These are phyloP conservation scores for Pyrenochaeta sp. DNA, from an alignment of 2,329 filamentous ascomycete species.

Conservation along the genomic window DNA sequence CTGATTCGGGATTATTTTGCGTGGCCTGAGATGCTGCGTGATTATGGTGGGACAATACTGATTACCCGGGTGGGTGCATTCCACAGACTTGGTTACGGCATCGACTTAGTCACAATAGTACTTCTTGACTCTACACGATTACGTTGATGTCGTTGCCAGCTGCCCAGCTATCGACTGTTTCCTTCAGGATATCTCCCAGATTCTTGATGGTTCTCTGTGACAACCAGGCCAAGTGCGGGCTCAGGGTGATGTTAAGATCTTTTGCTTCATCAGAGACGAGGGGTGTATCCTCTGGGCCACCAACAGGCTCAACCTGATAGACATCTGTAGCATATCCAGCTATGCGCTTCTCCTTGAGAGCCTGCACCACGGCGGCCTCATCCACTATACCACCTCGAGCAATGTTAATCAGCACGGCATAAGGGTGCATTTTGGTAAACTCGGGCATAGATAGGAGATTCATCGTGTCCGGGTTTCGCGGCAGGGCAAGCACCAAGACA, in stretches of 20 bases:
- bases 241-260: conserved; percentile 59
- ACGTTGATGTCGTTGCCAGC: conserved; percentile 50
- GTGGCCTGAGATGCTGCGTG: too few species aligned
- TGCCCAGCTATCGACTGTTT: conserved; percentile 57
- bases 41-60: too few species aligned
- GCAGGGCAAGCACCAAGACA: conserved; percentile 47
- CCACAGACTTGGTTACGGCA: too few species aligned
- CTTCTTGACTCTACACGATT: conserved; percentile 25
- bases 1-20: not conserved
- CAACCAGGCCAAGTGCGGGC: conserved; percentile 63
- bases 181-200: conserved; percentile 53
- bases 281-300: conserved; percentile 49
- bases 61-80: too few species aligned
- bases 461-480: conserved; percentile 41
- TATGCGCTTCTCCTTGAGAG: conserved; percentile 55
- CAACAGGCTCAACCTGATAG: conserved; percentile 57
- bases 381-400: conserved; percentile 61
- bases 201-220: conserved; percentile 57
- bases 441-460: conserved; percentile 49
- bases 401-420: conserved; percentile 59
- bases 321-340: conserved; percentile 62
- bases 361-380: conserved; percentile 56
- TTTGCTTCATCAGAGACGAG: conserved; percentile 54
- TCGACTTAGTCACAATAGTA: not conserved
- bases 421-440: conserved; percentile 53